These are phyloP conservation scores for Blastobotrys malaysiensis DNA, from an alignment of 1,139 yeast genomes.

Conservation along the genomic window DNA sequence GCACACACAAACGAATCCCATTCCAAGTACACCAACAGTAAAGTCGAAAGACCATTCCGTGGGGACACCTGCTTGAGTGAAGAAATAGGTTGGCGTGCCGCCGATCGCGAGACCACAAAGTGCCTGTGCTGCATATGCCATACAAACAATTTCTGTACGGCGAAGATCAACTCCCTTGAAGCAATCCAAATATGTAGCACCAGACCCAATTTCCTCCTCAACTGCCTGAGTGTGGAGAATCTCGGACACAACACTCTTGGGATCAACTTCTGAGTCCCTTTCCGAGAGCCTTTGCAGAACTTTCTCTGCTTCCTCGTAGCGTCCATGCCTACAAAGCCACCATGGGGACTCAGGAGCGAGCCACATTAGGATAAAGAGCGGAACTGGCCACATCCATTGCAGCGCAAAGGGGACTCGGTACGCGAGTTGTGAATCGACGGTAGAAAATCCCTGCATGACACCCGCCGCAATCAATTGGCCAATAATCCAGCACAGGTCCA, in stretches of 20 bases:
- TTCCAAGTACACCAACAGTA: constrained; percentile 18
- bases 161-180: constrained; percentile 11
- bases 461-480: constrained; percentile 41
- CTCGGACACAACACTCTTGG: constrained; percentile 36
- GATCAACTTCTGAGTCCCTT: constrained; percentile 28
- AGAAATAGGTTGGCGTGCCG: constrained; percentile 15
- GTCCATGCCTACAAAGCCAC: constrained; percentile 42
- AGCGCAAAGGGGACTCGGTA: constrained; percentile 45
- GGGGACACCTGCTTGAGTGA: constrained; percentile 14
- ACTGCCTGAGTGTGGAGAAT: constrained; percentile 36
- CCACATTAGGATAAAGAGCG: constrained; percentile 44
- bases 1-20: constrained; percentile 47
- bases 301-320: constrained; percentile 37
- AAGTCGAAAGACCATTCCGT: constrained; percentile 11
- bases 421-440: constrained; percentile 30
- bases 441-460: constrained; percentile 31
- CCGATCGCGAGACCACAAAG: constrained; percentile 2
- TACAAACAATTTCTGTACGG: constrained; percentile 13
- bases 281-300: constrained; percentile 16
- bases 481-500: constrained; percentile 41
- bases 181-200: constrained; percentile 6
- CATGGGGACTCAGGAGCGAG: constrained; percentile 53
- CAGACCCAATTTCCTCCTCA: constrained; percentile 6
- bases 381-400: constrained; percentile 63
- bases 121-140: constrained; percentile 6